Percentiles rank a stretch among this genome's conserved stretches.
These are phyloP conservation scores for Aspergillus sp. DNA, from an alignment of 2,329 filamentous ascomycete genomes.

Conservation along the genomic window DNA sequence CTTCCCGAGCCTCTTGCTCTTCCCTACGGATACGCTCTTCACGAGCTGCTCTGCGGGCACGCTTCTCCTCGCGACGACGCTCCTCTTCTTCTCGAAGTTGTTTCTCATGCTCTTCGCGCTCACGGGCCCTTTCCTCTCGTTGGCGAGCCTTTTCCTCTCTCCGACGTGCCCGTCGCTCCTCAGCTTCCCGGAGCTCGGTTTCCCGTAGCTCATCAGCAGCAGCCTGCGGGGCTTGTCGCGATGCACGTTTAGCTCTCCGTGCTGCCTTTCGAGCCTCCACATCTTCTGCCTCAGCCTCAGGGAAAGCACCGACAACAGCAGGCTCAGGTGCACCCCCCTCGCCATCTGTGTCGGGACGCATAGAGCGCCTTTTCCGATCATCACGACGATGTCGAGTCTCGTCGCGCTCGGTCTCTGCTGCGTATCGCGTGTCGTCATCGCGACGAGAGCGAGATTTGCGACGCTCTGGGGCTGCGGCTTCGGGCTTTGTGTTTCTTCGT, in stretches of 20 bases:
- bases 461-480: slow-evolving; percentile 37
- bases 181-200: slow-evolving; percentile 32
- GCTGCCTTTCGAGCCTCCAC: slow-evolving; percentile 65
- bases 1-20: slow-evolving; percentile 57
- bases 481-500: slow-evolving; percentile 33
- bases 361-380: slow-evolving; percentile 39
- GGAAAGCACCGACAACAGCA: slow-evolving; percentile 31
- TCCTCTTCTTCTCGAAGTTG: slow-evolving; percentile 31
- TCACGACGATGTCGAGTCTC: slow-evolving; percentile 36
- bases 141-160: slow-evolving; percentile 51
- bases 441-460: slow-evolving; percentile 38
- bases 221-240: slow-evolving; percentile 31
- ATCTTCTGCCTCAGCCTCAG: slow-evolving; percentile 46
- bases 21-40: slow-evolving; percentile 35
- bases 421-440: slow-evolving; percentile 34
- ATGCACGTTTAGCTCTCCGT: slow-evolving; percentile 56
- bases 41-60: slow-evolving; percentile 34
- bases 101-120: slow-evolving; percentile 37
- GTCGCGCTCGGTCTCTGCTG: slow-evolving; percentile 39
- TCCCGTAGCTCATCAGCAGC: slow-evolving; percentile 34
- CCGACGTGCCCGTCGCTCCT: slow-evolving; percentile 49
- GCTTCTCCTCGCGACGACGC: slow-evolving; percentile 31
- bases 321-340: slow-evolving; percentile 50
- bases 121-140: slow-evolving; percentile 43
- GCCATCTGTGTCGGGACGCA: slow-evolving; percentile 49